A percentile compares a stretch with the other conserved stretches of the same genome.
Conservation (phyloP, 805 yeast species). For the Torulaspora maleeae region DNA sequence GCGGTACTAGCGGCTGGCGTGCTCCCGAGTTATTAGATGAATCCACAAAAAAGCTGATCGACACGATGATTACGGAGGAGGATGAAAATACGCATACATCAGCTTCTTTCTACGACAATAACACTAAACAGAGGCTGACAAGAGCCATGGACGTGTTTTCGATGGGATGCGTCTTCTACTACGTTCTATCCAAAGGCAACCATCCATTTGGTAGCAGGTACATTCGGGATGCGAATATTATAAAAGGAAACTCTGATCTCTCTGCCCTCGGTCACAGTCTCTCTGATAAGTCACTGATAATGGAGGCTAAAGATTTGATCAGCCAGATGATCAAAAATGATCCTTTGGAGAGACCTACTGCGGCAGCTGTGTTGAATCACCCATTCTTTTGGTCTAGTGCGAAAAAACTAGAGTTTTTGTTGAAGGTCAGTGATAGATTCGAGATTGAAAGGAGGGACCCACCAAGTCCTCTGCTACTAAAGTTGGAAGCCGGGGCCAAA, state of each 20-base stretch:
- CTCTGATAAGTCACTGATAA: slow-evolving; percentile 28
- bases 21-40: slow-evolving; percentile 77
- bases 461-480: slow-evolving; percentile 53
- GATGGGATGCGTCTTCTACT: slow-evolving; percentile 89
- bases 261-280: slow-evolving; percentile 36
- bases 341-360: slow-evolving; percentile 69
- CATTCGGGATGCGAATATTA: slow-evolving; percentile 81
- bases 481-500: slow-evolving; percentile 50
- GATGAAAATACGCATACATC: slow-evolving; percentile 25
- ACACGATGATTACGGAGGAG: slow-evolving; percentile 32
- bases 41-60: slow-evolving; percentile 14
- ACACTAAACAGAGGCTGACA: slow-evolving; percentile 60
- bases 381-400: slow-evolving; percentile 82
- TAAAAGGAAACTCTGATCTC: slow-evolving; percentile 57
- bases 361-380: slow-evolving; percentile 63
- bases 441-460: slow-evolving; percentile 82
- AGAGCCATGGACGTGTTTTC: slow-evolving; percentile 92
- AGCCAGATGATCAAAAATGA: slow-evolving; percentile 62
- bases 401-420: slow-evolving; percentile 73
- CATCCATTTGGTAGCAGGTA: slow-evolving; percentile 97
- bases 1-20: slow-evolving; percentile 98
- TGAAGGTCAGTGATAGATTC: slow-evolving; percentile 85
- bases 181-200: slow-evolving; percentile 70
- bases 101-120: slow-evolving; percentile 35
- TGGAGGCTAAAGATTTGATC: slow-evolving; percentile 72